Conservation (phyloP, 2,329 filamentous ascomycete genomes). For the Fusarium hostae region DNA sequence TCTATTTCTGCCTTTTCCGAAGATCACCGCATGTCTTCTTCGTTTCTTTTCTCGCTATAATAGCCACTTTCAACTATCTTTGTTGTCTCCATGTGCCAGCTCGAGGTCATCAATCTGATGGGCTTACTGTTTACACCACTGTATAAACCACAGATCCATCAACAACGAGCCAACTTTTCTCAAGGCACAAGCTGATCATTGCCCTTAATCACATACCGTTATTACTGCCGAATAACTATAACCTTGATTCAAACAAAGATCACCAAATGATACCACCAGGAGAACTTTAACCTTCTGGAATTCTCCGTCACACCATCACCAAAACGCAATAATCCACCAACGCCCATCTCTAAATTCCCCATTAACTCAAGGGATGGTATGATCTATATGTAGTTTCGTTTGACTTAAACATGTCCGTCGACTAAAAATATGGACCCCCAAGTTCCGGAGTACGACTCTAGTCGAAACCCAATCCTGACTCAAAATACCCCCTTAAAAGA, state of each 20-base stretch:
- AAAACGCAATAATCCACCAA: conserved; percentile 18
- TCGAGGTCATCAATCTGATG: background rate
- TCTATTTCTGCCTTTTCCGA: background rate
- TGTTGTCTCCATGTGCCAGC: background rate
- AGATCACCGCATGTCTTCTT: background rate
- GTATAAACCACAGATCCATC: background rate
- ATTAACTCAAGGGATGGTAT: background rate
- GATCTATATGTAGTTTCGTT: conserved; percentile 18
- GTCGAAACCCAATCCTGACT: conserved; percentile 32
- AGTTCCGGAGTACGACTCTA: conserved; percentile 13
- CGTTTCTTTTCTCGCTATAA: background rate
- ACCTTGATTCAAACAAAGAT: background rate
- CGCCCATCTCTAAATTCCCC: background rate
- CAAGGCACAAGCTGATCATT: background rate
- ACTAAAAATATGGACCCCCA: conserved; percentile 16
- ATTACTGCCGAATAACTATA: background rate
- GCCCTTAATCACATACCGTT: background rate
- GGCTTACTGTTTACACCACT: background rate
- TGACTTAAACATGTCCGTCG: conserved; percentile 1
- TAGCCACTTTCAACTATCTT: background rate
- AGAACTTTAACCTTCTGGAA: conserved; percentile 3
- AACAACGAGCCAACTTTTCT: background rate
- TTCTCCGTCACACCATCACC: conserved; percentile 25
- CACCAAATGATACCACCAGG: conserved; percentile 14
- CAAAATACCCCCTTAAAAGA: conserved; percentile 27